Conservation (phyloP, 75 land plant species). For the Gnetum montanum region DNA sequence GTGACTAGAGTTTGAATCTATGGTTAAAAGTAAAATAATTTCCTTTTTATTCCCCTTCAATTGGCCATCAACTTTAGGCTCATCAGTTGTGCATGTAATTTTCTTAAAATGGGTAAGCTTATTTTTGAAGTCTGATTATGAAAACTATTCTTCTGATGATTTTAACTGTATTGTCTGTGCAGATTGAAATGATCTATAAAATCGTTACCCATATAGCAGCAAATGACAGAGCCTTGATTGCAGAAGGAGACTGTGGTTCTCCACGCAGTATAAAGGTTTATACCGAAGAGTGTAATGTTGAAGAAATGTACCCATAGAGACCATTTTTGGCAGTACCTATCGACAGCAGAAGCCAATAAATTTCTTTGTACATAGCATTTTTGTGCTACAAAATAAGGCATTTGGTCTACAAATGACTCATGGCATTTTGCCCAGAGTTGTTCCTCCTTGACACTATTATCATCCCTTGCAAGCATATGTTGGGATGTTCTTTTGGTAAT, state of each 20-base stretch:
- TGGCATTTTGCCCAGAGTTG: no score
- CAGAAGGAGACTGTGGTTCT: slow-evolving; percentile 90
- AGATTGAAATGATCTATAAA: slow-evolving; percentile 95
- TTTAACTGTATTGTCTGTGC: slow-evolving; percentile 1
- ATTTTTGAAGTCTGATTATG: no score
- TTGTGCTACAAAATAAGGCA: no score
- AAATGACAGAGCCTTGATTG: slow-evolving; percentile 82
- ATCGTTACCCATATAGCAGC: slow-evolving; percentile 92
- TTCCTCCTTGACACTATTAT: no score
- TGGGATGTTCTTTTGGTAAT: no score
- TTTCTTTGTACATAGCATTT: no score
- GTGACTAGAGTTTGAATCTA: slow-evolving; percentile 1
- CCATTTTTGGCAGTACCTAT: neutral
- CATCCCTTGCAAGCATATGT: no score
- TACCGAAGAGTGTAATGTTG: slow-evolving; percentile 87
- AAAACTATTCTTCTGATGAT: no score
- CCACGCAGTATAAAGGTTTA: slow-evolving; percentile 82
- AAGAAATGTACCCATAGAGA: slow-evolving; percentile 46
- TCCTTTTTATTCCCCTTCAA: neutral
- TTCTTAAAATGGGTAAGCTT: neutral
- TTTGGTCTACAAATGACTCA: no score
- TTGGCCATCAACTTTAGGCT: neutral
- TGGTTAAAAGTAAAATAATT: neutral
- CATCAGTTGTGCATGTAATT: neutral
- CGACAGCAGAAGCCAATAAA: no score